Evolutionary conservation across 371 early-diverging fungal genomes (phyloP).

Genomic region (Syncephalastrum monosporum): DNA sequence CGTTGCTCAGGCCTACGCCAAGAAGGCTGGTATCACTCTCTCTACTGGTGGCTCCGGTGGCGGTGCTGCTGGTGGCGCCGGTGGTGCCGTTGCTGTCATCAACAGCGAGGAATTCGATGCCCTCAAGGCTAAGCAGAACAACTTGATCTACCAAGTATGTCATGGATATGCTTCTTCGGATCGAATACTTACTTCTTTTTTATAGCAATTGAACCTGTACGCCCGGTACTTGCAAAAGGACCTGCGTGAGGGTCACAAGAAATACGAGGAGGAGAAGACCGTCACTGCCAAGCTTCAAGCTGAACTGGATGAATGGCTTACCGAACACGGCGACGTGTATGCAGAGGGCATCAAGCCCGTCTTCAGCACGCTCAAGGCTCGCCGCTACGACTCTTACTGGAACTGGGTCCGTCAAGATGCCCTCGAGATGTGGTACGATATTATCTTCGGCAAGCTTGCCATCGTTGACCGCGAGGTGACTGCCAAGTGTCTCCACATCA

Average conservation of each 20-base stretch:
- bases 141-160: constrained; percentile 64
- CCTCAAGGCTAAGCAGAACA: constrained; percentile 78
- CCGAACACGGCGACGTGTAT: constrained; percentile 89
- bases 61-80: constrained; percentile 59
- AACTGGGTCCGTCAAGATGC: constrained; percentile 97
- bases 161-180: not conserved
- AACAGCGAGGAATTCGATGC: constrained; percentile 89
- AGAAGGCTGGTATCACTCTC: constrained; percentile 76
- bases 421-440: constrained; percentile 86
- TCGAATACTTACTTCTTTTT: not conserved
- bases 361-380: constrained; percentile 85
- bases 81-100: constrained; percentile 67
- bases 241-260: constrained; percentile 76
- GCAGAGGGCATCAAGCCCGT: constrained; percentile 84
- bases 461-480: constrained; percentile 92
- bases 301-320: constrained; percentile 85
- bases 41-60: constrained; percentile 57
- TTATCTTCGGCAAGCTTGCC: constrained; percentile 87
- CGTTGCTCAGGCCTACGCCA: constrained; percentile 79
- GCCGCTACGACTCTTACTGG: constrained; percentile 94
- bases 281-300: constrained; percentile 71
- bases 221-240: constrained; percentile 89
- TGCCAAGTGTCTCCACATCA: constrained; percentile 86
- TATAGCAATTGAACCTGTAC: constrained; percentile 78
- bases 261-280: constrained; percentile 69